Base-by-base conservation (phyloP, 2,329 filamentous ascomycete species). In the Fusarium staphyleae region DNA sequence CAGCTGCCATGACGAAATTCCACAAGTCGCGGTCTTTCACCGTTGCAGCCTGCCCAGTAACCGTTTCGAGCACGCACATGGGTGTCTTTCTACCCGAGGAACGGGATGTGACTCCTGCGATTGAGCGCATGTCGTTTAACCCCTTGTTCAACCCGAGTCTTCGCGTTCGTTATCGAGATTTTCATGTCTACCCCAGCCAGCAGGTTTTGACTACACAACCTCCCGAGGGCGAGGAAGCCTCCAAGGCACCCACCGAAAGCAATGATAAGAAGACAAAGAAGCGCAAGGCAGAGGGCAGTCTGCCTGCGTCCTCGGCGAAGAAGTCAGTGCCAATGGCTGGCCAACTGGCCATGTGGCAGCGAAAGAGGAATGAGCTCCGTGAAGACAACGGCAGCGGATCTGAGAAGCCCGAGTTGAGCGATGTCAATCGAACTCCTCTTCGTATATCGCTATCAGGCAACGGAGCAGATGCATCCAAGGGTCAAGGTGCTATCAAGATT, bases 41-140 rank as follows among this genome's bases (percentile, higher is more conserved):
- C 2, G 90, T 95, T 56, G 87, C 87, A 1, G 90, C 87, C 3
- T 87, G 86, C 60, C 83, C 86, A 0, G 88, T 91, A 13, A 80
- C 83, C 10, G 80, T 91, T 18, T 88, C 84, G 35, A 91, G 89
- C 62, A 92, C 93, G 32, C 90, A 95, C 61, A 85, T 89, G n/a
- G 90, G 90, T 5, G 90, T 95, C 3, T 95, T 96, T 66, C 84
- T 93, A 11, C 90, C 89, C 0, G 87, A 89, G 35, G 79, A 88
- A 41, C 82, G 87, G 43, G 79, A 81, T 7, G 52, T 77, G 2
- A 78, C 79, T 5, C 77, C 81, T 0, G 81, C 81, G 14, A 82
- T 79, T n/a, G 80, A 84, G 12, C 78, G 75, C 37, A 86, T 87
- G 69, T 88, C 87, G 0, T 93, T 93, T 66, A 80, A 81, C 26